Evolutionary conservation across 23 red algal species (phyloP).

Genomic region (Gracilaria gracilis): DNA sequence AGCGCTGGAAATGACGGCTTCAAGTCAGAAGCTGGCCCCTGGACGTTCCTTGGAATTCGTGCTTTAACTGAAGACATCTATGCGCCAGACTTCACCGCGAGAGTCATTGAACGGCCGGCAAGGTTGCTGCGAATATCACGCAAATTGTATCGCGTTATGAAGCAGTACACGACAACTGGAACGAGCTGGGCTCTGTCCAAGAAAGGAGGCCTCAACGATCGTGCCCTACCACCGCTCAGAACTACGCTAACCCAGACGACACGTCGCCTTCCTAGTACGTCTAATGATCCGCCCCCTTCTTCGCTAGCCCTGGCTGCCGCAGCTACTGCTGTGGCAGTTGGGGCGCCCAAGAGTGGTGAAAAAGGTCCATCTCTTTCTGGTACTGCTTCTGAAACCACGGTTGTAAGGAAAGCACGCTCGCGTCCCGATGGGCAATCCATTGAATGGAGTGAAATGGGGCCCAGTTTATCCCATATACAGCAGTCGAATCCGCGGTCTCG

Average conservation of each 20-base stretch:
- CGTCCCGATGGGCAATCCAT: conserved; percentile 44
- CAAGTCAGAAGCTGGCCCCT: conserved; percentile 84
- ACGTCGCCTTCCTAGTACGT: not conserved
- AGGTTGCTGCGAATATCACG: conserved; percentile 82
- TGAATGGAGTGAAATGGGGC: conserved; percentile 54
- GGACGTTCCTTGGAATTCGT: conserved; percentile 83
- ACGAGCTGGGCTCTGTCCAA: not conserved
- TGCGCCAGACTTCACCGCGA: conserved; percentile 94
- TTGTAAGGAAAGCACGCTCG: conserved; percentile 45
- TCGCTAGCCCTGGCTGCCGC: conserved; percentile 65
- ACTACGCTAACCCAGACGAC: not conserved
- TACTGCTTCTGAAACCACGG: conserved; percentile 37
- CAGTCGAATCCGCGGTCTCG: conserved; percentile 6
- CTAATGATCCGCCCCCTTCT: conserved; percentile 7
- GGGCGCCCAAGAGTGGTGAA: conserved; percentile 21
- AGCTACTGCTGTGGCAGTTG: conserved; percentile 65
- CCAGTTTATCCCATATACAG: not conserved
- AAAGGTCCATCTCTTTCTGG: conserved; percentile 19
- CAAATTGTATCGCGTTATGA: conserved; percentile 73
- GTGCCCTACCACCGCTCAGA: not conserved
- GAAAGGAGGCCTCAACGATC: conserved; percentile 18
- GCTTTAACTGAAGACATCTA: conserved; percentile 90
- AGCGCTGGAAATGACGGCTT: conserved; percentile 75
- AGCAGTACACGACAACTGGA: conserved; percentile 31
- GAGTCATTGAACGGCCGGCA: conserved; percentile 80